Base-by-base conservation (phyloP, 73 alveolate genomes). In the Paramecium primaurelia region DNA sequence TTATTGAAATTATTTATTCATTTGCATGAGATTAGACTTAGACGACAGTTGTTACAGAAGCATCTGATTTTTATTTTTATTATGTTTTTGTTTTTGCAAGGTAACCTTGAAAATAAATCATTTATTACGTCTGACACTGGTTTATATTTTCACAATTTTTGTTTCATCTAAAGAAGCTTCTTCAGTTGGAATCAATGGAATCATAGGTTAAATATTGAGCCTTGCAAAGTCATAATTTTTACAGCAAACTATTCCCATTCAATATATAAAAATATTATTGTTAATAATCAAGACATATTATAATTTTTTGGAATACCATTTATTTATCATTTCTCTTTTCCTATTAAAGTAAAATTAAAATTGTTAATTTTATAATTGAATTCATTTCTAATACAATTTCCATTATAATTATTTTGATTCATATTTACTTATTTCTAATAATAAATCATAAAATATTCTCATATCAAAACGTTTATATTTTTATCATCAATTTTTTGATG, bases 291-390 rank as follows among this genome's bases (percentile, higher is more conserved):
- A 92, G 38, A 38, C 77, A 25, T 20, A 38, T 25, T 84, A 88
- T 92, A 34, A 59, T 80, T 38, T 80, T 92, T 69, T 95, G 20
- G 77, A 73, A 26, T 18, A 54, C 69, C 32, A 18, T 18, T 54
- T 54, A 54, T 54, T 54, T 18, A 16, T 18, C 18, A 54, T 54
- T 49, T 54, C 69, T 54, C 69, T 54, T 54, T 54, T 7, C 32
- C 20, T 54, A 25, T 54, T 54, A n/a, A 54, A 54, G 69, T n/a
- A 54, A 54, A 54, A 54, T 18, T 18, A 93, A 28, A 16, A 95
- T 88, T 8, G 88, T 92, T 88, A 86, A 93, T 93, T 95, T 93
- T 37, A 93, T 92, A 64, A 75, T 58, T 86, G 92, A 90, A 88
- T 96, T 36, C 93, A 85, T 60, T 95, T 96, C 49, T 40, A 40